phyloP scores from a whole-genome alignment of 1,284 basidiomycete genomes.

The Marasmius tenuissimus region DNA sequence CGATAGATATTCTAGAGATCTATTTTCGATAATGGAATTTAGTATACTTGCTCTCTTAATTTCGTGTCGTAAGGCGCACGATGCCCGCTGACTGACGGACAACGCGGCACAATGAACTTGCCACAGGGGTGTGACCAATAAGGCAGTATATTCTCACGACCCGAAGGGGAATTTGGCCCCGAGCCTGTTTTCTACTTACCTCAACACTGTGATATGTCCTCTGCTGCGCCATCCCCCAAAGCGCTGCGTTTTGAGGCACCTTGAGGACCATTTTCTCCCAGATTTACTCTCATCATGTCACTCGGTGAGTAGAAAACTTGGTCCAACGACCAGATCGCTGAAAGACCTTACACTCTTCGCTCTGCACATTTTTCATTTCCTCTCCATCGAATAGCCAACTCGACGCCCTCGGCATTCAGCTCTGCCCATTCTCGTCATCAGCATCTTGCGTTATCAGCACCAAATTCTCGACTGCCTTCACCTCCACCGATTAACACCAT shows the following conservation, averaged over 20 bases:
- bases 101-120: not conserved
- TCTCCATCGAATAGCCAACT: slow-evolving; percentile 6
- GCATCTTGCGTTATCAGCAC: slow-evolving; percentile 14
- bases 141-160: not conserved
- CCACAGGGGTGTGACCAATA: not conserved
- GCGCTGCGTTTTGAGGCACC: not conserved
- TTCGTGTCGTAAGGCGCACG: too few species aligned
- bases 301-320: slow-evolving; percentile 12
- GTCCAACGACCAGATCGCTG: slow-evolving; percentile 3
- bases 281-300: slow-evolving; percentile 11
- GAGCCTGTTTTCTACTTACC: slow-evolving; percentile 2
- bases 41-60: not conserved
- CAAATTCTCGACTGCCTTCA: slow-evolving; percentile 14
- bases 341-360: slow-evolving; percentile 8
- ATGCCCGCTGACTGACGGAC: not conserved
- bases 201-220: slow-evolving; percentile 4
- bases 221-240: not conserved
- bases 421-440: not conserved
- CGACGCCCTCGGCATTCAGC: slow-evolving; percentile 10
- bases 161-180: not conserved
- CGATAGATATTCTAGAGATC: not conserved
- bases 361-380: slow-evolving; percentile 3
- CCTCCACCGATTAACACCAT: slow-evolving; percentile 15
- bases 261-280: not conserved
- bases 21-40: not conserved